Percentiles rank a stretch among this genome's conserved stretches.
Evolutionary conservation across 208 protist species (phyloP).

Genomic region (Lotmaria passim): DNA sequence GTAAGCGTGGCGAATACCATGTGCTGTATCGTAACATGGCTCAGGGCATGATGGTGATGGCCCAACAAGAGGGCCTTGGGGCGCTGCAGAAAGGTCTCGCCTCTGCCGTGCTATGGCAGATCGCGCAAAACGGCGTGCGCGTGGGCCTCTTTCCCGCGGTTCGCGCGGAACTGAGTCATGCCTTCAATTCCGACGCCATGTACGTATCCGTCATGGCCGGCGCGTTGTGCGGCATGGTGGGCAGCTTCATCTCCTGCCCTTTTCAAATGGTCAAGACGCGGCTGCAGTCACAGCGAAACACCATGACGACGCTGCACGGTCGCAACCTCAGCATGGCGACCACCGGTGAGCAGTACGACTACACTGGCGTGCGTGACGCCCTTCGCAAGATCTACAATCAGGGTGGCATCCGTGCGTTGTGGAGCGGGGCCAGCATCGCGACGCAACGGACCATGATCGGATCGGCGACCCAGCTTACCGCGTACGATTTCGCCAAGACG

Average conservation of each 20-base stretch:
- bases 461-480: constrained; percentile 51
- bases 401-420: constrained; percentile 52
- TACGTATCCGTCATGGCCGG: constrained; percentile 21
- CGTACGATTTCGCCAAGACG: constrained; percentile 58
- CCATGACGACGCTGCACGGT: constrained; percentile 27
- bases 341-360: constrained; percentile 60
- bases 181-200: constrained; percentile 20
- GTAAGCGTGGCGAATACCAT: constrained; percentile 45
- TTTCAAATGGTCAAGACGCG: constrained; percentile 79
- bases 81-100: constrained; percentile 65
- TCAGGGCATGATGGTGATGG: constrained; percentile 57
- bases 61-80: constrained; percentile 46
- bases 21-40: constrained; percentile 55
- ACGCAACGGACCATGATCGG: constrained; percentile 52
- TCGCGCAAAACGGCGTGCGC: constrained; percentile 68
- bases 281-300: constrained; percentile 62
- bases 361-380: constrained; percentile 48
- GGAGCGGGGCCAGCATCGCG: constrained; percentile 48
- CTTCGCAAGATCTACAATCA: constrained; percentile 41
- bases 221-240: constrained; percentile 50
- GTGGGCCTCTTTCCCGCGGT: constrained; percentile 61
- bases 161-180: constrained; percentile 34
- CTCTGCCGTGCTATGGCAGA: constrained; percentile 57
- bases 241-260: constrained; percentile 54
- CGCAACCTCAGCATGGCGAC: constrained; percentile 24